A percentile compares a stretch with the other conserved stretches of the same genome.
Conservation (phyloP, 2,329 filamentous ascomycete species). For the Blastomyces gilchristii region DNA sequence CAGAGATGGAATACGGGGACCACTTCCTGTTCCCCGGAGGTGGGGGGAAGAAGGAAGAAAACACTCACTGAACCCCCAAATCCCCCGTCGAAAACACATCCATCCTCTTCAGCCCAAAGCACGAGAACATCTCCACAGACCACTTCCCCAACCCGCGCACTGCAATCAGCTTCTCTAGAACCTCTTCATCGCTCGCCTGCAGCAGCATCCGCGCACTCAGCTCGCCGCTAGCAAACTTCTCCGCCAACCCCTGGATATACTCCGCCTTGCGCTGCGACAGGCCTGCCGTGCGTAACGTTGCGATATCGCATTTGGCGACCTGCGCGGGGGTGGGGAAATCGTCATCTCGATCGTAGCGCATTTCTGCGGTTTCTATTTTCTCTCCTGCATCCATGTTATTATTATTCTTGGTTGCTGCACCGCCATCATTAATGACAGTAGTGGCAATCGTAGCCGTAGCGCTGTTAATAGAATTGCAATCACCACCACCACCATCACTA, state of each 20-base stretch:
- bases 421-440: neutral
- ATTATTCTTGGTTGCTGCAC: neutral
- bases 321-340: constrained; percentile 66
- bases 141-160: constrained; percentile 80
- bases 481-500: constrained; percentile 17
- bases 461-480: neutral
- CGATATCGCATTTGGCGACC: constrained; percentile 54
- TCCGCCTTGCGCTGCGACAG: constrained; percentile 92
- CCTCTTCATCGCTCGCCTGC: constrained; percentile 71
- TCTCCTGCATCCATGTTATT: neutral
- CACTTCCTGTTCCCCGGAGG: too few species aligned
- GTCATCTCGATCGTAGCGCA: constrained; percentile 7
- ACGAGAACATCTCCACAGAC: constrained; percentile 97
- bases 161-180: constrained; percentile 70
- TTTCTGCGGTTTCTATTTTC: constrained; percentile 13
- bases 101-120: constrained; percentile 85
- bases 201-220: constrained; percentile 66
- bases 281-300: constrained; percentile 68
- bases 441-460: neutral
- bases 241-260: constrained; percentile 77
- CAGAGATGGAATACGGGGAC: neutral
- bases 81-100: constrained; percentile 92
- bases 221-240: constrained; percentile 67
- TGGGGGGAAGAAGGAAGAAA: neutral
- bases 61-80: constrained; percentile 71